phyloP scores from a whole-genome alignment of 139 green algal species.

The Pleodorina starrii region DNA sequence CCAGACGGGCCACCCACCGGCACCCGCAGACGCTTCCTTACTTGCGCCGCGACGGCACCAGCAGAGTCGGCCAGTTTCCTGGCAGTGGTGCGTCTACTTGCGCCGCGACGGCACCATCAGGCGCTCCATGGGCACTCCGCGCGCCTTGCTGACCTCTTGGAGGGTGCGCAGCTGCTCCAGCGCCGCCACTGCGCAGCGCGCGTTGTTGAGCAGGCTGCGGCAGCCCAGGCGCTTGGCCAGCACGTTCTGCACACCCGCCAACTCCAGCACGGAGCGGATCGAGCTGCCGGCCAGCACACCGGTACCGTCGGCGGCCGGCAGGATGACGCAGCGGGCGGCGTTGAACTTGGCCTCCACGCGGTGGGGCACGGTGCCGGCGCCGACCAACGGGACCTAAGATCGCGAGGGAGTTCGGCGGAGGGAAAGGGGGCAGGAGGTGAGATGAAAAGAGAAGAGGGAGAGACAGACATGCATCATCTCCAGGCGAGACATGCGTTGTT shows the following conservation, averaged over 20 bases:
- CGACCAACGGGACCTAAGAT: slow-evolving; percentile 70
- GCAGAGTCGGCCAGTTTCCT: too few species aligned
- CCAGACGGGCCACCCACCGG: too few species aligned
- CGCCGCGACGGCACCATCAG: slow-evolving; percentile 63
- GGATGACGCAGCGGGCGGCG: slow-evolving; percentile 88
- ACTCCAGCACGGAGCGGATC: slow-evolving; percentile 92
- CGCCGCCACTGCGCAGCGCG: slow-evolving; percentile 84
- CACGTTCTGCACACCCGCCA: slow-evolving; percentile 92
- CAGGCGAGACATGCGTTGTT: too few species aligned
- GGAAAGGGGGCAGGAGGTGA: too few species aligned
- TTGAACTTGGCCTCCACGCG: slow-evolving; percentile 84
- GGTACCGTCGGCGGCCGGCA: slow-evolving; percentile 92
- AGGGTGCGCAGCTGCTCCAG: slow-evolving; percentile 82
- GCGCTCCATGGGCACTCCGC: slow-evolving; percentile 80
- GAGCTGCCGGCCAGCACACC: slow-evolving; percentile 86
- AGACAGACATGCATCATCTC: too few species aligned
- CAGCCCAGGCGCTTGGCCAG: slow-evolving; percentile 95
- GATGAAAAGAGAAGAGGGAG: too few species aligned
- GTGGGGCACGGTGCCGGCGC: slow-evolving; percentile 91
- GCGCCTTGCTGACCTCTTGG: slow-evolving; percentile 72
- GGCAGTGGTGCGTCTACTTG: too few species aligned
- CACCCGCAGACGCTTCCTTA: too few species aligned
- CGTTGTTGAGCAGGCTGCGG: slow-evolving; percentile 94
- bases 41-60: too few species aligned
- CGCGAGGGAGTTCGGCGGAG: too few species aligned